Conservation (phyloP, 345 rosid genomes). For the Moricandia moricandioides region DNA sequence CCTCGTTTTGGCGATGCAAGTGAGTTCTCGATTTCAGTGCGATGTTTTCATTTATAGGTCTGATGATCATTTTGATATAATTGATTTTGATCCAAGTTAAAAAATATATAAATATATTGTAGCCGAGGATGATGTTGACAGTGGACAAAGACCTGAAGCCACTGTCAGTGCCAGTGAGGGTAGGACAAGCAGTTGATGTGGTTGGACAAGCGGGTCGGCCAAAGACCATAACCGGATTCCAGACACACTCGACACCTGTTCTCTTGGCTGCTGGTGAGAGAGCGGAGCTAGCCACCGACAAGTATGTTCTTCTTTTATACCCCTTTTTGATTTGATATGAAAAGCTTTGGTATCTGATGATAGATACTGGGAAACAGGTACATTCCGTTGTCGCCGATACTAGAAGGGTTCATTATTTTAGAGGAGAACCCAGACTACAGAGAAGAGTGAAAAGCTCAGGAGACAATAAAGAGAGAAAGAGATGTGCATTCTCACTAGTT, state of each 20-base stretch:
- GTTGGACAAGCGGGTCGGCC: constrained; percentile 98
- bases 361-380: constrained; percentile 47
- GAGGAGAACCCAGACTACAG: constrained; percentile 78
- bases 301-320: constrained; percentile 46
- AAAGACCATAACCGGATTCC: constrained; percentile 38
- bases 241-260: constrained; percentile 94
- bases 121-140: constrained; percentile 96
- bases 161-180: constrained; percentile 80
- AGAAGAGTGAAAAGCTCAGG: constrained; percentile 44
- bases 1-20: constrained; percentile 96
- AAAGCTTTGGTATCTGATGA: constrained; percentile 2
- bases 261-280: constrained; percentile 95
- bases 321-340: not conserved
- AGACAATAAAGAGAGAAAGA: not conserved
- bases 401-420: constrained; percentile 87
- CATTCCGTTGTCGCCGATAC: constrained; percentile 80
- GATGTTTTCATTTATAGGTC: not conserved
- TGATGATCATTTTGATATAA: not conserved
- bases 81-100: not conserved
- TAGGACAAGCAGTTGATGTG: constrained; percentile 96
- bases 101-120: constrained; percentile 13
- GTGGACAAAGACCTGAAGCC: constrained; percentile 88
- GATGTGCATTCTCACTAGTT: constrained; percentile 2
- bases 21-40: constrained; percentile 26
- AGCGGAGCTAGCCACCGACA: constrained; percentile 91